Evolutionary conservation across 495 filamentous ascomycete genomes (phyloP), one percentile per base, ranked within the genome.

Genomic region (Chaetomidium leptoderma): DNA sequence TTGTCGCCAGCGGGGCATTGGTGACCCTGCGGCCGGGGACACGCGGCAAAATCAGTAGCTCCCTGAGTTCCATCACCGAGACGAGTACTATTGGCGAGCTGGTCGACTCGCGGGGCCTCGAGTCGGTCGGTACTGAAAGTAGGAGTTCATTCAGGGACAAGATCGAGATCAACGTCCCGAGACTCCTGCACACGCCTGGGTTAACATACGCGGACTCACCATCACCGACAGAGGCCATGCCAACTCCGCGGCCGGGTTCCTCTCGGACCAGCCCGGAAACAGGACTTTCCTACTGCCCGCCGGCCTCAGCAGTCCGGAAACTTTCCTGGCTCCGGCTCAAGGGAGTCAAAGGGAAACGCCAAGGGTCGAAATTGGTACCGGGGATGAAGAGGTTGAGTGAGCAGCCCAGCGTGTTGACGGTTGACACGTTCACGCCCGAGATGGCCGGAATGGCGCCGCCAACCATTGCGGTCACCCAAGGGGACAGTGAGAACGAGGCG

Each of bases 101-200:
- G 24, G 37, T 43, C 29, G 60, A 53, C 26, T 35, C 50, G 11
- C 53, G 57, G 19, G 43, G 46, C 23, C 39, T 60, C 16, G 33
- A 43, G 4, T 43, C 59, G 6, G 51, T 62, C 7, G 62, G 64
- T 9, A 62, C 43, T n/a, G 37, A 44, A 24, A 56, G 45, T 39
- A 52, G 54, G 7, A 39, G 42, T 6, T 60, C 62, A 11, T 72
- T 69, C 48, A 64, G 57, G 9, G 63, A 70, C 43, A 63, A 44
- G 36, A 45, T 69, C n/a, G 67, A 69, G 23, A 62, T 72, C 24
- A 60, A 65, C 43, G 66, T 74, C 16, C 72, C 74, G 14, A 71
- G 67, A 53, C 67, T 72, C 56, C 68, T 66, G 27, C 65, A 53
- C 11, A 71, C 66, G 11, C 67, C 74, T 16, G 69, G 68, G 14